phyloP scores from a whole-genome alignment of 495 filamentous ascomycete species.

The Talaromyces borbonicus region DNA sequence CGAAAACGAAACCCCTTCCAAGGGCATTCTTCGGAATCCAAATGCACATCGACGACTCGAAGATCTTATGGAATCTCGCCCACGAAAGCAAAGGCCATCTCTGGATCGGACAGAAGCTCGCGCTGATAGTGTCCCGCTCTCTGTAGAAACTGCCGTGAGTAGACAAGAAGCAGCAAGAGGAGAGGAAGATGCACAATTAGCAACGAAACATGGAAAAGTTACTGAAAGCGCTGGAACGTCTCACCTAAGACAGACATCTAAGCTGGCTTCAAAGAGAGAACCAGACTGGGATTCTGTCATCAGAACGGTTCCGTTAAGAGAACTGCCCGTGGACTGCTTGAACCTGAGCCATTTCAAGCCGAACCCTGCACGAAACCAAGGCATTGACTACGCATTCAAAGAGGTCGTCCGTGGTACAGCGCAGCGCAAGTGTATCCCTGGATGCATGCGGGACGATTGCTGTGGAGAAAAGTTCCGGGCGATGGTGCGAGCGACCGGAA shows the following conservation, averaged over 20 bases:
- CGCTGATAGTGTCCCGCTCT: no score
- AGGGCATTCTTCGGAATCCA: background rate
- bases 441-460: constrained; percentile 67
- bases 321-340: constrained; percentile 41
- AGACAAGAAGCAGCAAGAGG: no score
- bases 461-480: constrained; percentile 66
- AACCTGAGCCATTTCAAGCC: constrained; percentile 67
- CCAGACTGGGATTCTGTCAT: background rate
- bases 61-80: background rate
- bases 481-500: constrained; percentile 42
- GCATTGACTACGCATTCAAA: constrained; percentile 61
- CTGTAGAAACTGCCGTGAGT: no score
- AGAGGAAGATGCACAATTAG: no score
- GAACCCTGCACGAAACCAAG: constrained; percentile 66
- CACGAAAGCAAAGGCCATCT: constrained; percentile 1
- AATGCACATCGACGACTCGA: constrained; percentile 4
- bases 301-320: constrained; percentile 34
- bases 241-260: no score
- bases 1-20: background rate
- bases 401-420: constrained; percentile 66
- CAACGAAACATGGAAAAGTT: no score
- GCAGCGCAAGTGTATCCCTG: constrained; percentile 64
- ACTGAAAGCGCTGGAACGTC: no score
- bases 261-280: background rate
- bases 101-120: background rate